These are phyloP conservation scores for Jatropha podagrica DNA, from an alignment of 441 rosid species.

Conservation along the genomic window DNA sequence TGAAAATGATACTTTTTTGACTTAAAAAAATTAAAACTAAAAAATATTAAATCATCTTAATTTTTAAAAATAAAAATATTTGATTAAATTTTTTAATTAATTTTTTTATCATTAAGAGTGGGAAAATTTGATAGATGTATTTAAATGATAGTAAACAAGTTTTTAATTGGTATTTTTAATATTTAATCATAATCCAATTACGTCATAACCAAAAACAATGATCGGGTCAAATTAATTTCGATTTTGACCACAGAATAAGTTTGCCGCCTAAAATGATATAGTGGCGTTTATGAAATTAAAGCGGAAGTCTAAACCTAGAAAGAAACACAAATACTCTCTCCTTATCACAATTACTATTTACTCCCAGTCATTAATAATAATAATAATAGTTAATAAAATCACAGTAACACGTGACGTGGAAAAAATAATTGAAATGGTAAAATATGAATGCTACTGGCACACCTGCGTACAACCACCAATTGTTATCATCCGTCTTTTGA, in stretches of 20 bases:
- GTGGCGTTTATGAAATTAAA: constrained; percentile 1
- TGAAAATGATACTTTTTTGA: too few species aligned
- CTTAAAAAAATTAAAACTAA: too few species aligned
- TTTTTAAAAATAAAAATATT: too few species aligned
- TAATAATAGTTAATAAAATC: not conserved
- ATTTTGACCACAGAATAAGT: not conserved
- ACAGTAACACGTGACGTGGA: not conserved
- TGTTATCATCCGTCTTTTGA: constrained; percentile 8
- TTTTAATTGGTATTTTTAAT: too few species aligned
- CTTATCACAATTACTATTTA: not conserved
- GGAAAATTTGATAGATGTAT: too few species aligned
- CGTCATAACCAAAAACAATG: too few species aligned
- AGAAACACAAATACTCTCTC: not conserved
- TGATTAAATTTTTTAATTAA: too few species aligned
- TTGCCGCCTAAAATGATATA: not conserved
- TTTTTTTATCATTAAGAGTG: too few species aligned
- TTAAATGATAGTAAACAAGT: too few species aligned
- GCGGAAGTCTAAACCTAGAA: not conserved
- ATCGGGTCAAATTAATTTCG: too few species aligned
- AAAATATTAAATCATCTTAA: too few species aligned
- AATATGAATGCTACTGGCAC: not conserved
- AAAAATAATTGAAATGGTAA: not conserved
- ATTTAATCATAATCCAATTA: not conserved
- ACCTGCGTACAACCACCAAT: constrained; percentile 7
- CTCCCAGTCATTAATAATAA: too few species aligned